A percentile compares a stretch with the other conserved stretches of the same genome.
These are phyloP conservation scores for Picochlorum costavermella DNA, from an alignment of 139 green algal genomes.

Conservation along the genomic window DNA sequence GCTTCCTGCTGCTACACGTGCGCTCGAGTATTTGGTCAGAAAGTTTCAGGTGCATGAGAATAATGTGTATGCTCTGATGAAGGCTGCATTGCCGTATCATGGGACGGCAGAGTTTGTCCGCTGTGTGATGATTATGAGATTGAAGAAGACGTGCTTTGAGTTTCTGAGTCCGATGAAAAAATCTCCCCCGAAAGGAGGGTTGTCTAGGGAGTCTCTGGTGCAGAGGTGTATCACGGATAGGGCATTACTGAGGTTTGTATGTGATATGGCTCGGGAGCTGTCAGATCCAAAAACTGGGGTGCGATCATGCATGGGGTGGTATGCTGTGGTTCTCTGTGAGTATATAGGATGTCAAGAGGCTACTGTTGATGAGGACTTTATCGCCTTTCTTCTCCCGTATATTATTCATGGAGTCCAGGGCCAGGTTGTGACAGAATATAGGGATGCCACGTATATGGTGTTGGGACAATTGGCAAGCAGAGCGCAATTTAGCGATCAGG, in stretches of 20 bases:
- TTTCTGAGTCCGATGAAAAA: constrained; percentile 62
- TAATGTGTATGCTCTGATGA: constrained; percentile 71
- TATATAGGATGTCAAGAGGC: constrained; percentile 10
- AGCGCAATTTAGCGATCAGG: constrained; percentile 34
- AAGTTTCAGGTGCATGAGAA: constrained; percentile 70
- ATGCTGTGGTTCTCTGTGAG: constrained; percentile 60
- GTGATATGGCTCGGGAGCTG: constrained; percentile 29
- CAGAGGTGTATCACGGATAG: constrained; percentile 54
- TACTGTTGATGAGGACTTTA: constrained; percentile 18
- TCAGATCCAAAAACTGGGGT: constrained; percentile 10
- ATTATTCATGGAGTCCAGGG: constrained; percentile 49
- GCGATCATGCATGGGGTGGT: constrained; percentile 56
- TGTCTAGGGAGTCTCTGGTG: constrained; percentile 55
- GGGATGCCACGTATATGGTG: constrained; percentile 64
- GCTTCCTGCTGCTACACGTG: constrained; percentile 50
- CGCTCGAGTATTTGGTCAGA: constrained; percentile 81
- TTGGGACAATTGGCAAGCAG: constrained; percentile 49
- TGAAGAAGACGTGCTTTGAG: constrained; percentile 45
- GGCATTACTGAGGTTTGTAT: constrained; percentile 48
- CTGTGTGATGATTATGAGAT: constrained; percentile 57
- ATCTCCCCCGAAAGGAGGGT: constrained; percentile 36
- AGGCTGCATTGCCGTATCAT: constrained; percentile 74
- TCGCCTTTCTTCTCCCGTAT: constrained; percentile 53
- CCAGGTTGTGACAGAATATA: constrained; percentile 41
- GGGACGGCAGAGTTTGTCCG: constrained; percentile 82